Base-by-base conservation (phyloP, 169 alveolate species). In the Plasmodium berghei region DNA sequence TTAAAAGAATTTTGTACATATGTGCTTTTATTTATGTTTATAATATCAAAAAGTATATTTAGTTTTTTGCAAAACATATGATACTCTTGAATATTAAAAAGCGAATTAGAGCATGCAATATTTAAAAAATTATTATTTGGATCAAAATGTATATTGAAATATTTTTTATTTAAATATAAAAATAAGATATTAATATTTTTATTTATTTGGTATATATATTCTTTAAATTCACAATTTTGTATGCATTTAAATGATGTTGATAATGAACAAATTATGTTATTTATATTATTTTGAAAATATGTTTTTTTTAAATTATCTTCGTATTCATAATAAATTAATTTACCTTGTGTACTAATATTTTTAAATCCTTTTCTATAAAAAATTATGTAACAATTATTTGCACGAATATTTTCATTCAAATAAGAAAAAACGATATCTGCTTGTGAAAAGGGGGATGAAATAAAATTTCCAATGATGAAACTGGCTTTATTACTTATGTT, bases 351-450 rank as follows among this genome's bases (percentile, higher is more conserved):
- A 62, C 69, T 34, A 45, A 83, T 24, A 24, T 45, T 22, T 54
- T 66, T 83, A 67, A 18, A 83, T 26, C 90, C 90, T 59, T 46
- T 83, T 66, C 69, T 83, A 61, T 83, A 83, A 66, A 83, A 67
- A 34, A 83, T 66, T 16, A 83, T 49, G 34, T 67, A 46, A 46
- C 90, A 62, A 59, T 83, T 83, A 83, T 34, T 46, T 67, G 90
- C 90, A 9, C 90, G 63, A 42, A 83, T 62, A 67, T 83, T 83
- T 69, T 83, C 90, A 61, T 83, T 83, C 16, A 46, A 83, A 67
- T 52, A 83, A 9, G 90, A 28, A 48, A 66, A 83, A 24, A 83
- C 90, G 20, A 83, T 71, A 40, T 83, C 90, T 22, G 85, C 67
- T 14, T 67, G 20, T 4, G 18, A 14, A 83, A 83, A 83, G 48